Evolutionary conservation across 805 yeast species (phyloP).

Genomic region (Kodamaea leandrae): DNA sequence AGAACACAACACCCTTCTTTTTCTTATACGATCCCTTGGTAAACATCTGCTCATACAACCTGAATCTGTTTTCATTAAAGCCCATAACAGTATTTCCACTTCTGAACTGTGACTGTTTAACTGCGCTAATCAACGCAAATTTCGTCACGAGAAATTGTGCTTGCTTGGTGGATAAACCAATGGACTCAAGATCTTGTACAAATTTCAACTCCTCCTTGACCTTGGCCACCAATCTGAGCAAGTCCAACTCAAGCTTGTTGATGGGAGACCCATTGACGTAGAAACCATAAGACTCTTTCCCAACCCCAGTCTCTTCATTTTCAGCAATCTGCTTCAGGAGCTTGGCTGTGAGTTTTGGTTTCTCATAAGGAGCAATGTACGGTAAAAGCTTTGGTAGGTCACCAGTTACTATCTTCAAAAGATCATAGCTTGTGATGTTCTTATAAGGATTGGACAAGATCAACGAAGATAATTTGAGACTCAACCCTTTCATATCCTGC

Average conservation of each 20-base stretch:
- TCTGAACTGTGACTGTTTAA: slow-evolving; percentile 34
- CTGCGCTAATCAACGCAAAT: slow-evolving; percentile 41
- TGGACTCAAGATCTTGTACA: slow-evolving; percentile 21
- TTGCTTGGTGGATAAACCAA: slow-evolving; percentile 33
- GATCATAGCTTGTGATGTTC: slow-evolving; percentile 25
- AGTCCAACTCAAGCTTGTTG: slow-evolving; percentile 42
- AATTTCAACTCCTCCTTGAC: slow-evolving; percentile 24
- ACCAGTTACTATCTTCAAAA: slow-evolving; percentile 38
- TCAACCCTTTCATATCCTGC: slow-evolving; percentile 34
- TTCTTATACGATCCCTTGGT: slow-evolving; percentile 11
- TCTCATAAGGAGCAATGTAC: slow-evolving; percentile 4
- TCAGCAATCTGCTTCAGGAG: slow-evolving; percentile 23
- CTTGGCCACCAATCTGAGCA: slow-evolving; percentile 43
- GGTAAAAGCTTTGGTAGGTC: slow-evolving; percentile 56
- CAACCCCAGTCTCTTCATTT: slow-evolving; percentile 39
- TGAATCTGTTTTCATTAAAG: slow-evolving; percentile 34
- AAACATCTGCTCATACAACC: slow-evolving; percentile 27
- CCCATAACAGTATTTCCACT: slow-evolving; percentile 33
- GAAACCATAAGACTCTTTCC: slow-evolving; percentile 46
- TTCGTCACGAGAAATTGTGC: slow-evolving; percentile 33
- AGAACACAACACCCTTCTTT: slow-evolving; percentile 53
- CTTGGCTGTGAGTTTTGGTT: slow-evolving; percentile 14
- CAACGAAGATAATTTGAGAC: slow-evolving; percentile 40
- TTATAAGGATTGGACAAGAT: slow-evolving; percentile 25
- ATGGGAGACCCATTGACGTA: slow-evolving; percentile 70